Percentiles rank a stretch among this genome's conserved stretches.
These are phyloP conservation scores for Aspergillus coremiiformis DNA, from an alignment of 495 filamentous ascomycete genomes.

Conservation along the genomic window DNA sequence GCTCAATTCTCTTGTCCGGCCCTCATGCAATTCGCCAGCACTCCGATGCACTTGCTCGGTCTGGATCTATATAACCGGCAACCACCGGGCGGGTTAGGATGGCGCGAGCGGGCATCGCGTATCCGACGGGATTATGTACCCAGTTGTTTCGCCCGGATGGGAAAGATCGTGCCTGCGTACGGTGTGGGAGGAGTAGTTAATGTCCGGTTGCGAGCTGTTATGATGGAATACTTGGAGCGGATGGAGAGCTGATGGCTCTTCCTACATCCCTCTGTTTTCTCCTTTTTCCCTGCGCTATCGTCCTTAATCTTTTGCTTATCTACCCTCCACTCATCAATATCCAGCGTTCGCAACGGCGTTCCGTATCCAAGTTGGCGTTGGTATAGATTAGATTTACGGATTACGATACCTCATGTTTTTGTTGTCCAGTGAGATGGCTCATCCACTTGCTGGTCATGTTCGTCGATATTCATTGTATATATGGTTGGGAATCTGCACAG, in stretches of 20 bases:
- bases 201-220: constrained; percentile 54
- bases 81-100: constrained; percentile 36
- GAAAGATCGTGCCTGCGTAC: constrained; percentile 89
- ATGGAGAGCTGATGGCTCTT: background rate
- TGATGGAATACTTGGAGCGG: constrained; percentile 48
- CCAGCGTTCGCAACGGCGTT: background rate
- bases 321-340: background rate
- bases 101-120: constrained; percentile 52
- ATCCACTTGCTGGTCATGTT: background rate
- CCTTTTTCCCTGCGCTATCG: background rate
- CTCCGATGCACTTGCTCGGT: constrained; percentile 81
- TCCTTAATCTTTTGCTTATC: background rate
- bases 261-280: background rate
- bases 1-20: constrained; percentile 81
- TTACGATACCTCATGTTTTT: background rate
- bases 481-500: background rate
- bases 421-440: background rate
- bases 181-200: constrained; percentile 90
- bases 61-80: constrained; percentile 82
- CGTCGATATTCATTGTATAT: background rate
- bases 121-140: constrained; percentile 71
- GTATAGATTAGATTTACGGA: background rate
- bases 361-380: background rate
- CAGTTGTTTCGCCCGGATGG: constrained; percentile 74
- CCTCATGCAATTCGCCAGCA: constrained; percentile 71